A percentile compares a stretch with the other conserved stretches of the same genome.
These are phyloP conservation scores for Flaveria bidentis DNA, from an alignment of 129 eudicot genomes.

Conservation along the genomic window DNA sequence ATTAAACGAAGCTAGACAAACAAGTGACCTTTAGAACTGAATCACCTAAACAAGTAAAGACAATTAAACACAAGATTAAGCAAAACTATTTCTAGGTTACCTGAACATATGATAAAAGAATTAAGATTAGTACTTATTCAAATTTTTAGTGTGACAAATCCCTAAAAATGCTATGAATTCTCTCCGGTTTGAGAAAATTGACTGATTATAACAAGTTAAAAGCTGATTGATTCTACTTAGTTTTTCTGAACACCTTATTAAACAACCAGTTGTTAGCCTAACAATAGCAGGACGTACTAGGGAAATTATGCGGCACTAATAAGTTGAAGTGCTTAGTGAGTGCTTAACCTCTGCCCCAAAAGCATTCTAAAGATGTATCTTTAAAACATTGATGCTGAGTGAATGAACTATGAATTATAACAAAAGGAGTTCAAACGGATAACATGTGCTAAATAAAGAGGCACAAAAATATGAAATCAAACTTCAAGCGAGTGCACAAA, in stretches of 20 bases:
- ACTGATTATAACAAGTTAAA: background rate
- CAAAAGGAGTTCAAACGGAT: background rate
- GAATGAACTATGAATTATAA: background rate
- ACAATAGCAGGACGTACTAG: background rate
- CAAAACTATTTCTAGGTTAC: background rate
- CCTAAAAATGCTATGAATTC: background rate
- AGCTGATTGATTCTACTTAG: background rate
- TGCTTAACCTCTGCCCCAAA: background rate
- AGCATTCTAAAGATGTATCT: background rate
- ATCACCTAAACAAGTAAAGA: background rate
- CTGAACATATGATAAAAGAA: background rate
- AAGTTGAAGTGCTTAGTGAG: background rate
- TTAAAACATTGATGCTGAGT: background rate
- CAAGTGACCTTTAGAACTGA: slow-evolving; percentile 14
- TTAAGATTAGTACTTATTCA: background rate
- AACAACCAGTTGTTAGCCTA: background rate
- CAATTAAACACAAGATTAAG: background rate
- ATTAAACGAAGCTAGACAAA: background rate
- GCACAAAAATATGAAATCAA: slow-evolving; percentile 13
- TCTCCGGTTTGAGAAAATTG: background rate
- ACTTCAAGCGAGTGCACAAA: slow-evolving; percentile 32
- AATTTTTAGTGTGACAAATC: background rate
- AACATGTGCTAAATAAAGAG: background rate
- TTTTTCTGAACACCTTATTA: background rate
- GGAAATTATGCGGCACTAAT: background rate